Conservation (phyloP, 768 basidiomycete genomes). For the Royoungia palumana region DNA sequence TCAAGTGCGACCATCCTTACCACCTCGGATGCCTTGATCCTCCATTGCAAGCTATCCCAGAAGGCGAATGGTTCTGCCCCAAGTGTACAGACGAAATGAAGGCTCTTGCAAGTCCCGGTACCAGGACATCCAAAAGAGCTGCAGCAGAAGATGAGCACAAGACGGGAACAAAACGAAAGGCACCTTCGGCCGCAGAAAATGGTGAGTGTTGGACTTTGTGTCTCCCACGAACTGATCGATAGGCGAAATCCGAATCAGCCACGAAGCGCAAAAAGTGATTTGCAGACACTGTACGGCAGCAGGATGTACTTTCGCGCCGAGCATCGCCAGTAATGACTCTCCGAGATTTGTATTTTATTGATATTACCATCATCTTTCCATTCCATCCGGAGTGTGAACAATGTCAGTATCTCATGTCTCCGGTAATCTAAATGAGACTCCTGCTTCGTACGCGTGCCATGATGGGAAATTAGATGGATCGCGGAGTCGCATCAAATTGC, state of each 20-base stretch:
- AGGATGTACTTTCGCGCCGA: background rate
- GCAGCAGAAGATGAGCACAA: conserved; percentile 20
- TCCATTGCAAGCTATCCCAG: conserved; percentile 71
- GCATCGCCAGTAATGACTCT: conserved; percentile 16
- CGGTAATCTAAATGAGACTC: too few species aligned
- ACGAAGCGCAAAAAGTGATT: conserved; percentile 40
- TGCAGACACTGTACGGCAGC: background rate
- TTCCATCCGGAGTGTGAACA: background rate
- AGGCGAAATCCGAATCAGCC: conserved; percentile 19
- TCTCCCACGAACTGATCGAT: background rate
- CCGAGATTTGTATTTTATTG: conserved; percentile 22
- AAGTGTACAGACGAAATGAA: conserved; percentile 61
- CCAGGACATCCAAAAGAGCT: conserved; percentile 20
- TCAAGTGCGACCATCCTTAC: conserved; percentile 85
- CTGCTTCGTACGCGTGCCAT: too few species aligned
- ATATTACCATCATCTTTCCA: conserved; percentile 14
- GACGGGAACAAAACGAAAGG: conserved; percentile 45
- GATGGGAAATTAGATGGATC: background rate
- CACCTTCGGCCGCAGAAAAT: conserved; percentile 34
- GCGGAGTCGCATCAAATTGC: background rate
- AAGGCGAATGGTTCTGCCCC: conserved; percentile 92
- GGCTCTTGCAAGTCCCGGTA: conserved; percentile 31
- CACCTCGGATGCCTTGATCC: conserved; percentile 81
- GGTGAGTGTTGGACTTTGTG: conserved; percentile 29
- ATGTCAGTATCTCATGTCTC: too few species aligned